phyloP scores from a whole-genome alignment of 495 filamentous ascomycete species.

The Neurospora africana region DNA sequence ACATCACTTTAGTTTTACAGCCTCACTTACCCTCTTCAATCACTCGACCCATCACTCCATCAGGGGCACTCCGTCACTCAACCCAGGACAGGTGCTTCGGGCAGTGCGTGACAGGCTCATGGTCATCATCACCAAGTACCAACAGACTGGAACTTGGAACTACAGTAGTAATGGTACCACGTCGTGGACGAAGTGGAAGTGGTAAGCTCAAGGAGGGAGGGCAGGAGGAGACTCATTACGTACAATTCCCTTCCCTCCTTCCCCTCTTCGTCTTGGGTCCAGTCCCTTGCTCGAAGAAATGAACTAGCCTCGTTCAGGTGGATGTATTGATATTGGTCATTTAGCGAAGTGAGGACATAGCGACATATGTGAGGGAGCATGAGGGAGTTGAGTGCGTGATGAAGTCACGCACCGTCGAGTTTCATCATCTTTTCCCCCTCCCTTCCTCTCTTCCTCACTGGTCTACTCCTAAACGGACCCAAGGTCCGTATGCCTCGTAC shows the following conservation, averaged over 20 bases:
- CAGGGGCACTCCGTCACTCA: background rate
- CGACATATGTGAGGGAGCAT: background rate
- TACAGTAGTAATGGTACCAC: background rate
- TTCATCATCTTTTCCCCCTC: background rate
- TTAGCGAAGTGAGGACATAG: background rate
- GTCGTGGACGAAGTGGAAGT: background rate
- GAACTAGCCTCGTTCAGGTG: background rate
- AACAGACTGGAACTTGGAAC: background rate
- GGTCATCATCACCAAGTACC: background rate
- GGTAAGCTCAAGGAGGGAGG: background rate
- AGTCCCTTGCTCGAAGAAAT: background rate
- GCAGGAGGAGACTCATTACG: background rate
- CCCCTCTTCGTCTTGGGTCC: no score
- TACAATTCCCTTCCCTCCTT: background rate
- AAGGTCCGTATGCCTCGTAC: background rate
- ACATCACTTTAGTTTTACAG: background rate
- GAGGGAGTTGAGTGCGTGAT: background rate
- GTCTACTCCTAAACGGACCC: background rate
- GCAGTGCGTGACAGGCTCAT: background rate
- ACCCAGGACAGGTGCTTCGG: background rate
- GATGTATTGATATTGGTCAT: background rate
- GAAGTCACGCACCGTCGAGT: background rate
- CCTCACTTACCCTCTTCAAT: background rate
- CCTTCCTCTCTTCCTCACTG: no score
- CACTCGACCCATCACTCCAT: background rate